Evolutionary conservation across 768 basidiomycete genomes (phyloP).

Genomic region (Nidula microcarpa): DNA sequence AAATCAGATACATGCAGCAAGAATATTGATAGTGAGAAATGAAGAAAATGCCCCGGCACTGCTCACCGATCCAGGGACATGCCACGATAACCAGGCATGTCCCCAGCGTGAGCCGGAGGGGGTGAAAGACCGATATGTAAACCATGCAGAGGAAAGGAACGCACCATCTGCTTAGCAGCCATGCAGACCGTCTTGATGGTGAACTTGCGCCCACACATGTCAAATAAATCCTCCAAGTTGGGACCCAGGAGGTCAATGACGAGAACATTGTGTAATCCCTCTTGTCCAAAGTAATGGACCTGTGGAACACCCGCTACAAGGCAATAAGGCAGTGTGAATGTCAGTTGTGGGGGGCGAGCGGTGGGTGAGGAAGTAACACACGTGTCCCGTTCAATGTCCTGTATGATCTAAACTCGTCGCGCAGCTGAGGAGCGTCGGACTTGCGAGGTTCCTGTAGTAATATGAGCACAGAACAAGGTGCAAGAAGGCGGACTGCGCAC

Average conservation of each 20-base stretch:
- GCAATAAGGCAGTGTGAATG: too few species aligned
- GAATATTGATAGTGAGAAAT: background rate
- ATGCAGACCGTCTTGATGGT: conserved; percentile 97
- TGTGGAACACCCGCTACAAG: conserved; percentile 89
- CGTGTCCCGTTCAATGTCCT: conserved; percentile 89
- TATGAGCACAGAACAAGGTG: conserved; percentile 5
- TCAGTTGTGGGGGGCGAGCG: too few species aligned
- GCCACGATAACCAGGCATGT: too few species aligned
- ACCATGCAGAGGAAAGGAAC: conserved; percentile 18
- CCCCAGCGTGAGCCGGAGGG: too few species aligned
- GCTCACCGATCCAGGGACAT: too few species aligned
- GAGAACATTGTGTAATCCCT: conserved; percentile 95
- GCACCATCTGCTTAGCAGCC: conserved; percentile 98
- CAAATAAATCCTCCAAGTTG: conserved; percentile 95
- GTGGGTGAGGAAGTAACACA: conserved; percentile 49
- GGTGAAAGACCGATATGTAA: too few species aligned
- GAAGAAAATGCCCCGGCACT: background rate
- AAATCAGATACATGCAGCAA: background rate
- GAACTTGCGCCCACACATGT: conserved; percentile 99
- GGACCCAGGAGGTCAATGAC: conserved; percentile 97
- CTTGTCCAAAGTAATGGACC: conserved; percentile 98
- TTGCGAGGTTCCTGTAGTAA: conserved; percentile 82
- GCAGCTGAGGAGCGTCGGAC: conserved; percentile 95
- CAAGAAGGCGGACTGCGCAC: conserved; percentile 33
- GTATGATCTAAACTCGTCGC: conserved; percentile 97